Conservation (phyloP, 2,329 filamentous ascomycete genomes). For the Xylaria sp. region DNA sequence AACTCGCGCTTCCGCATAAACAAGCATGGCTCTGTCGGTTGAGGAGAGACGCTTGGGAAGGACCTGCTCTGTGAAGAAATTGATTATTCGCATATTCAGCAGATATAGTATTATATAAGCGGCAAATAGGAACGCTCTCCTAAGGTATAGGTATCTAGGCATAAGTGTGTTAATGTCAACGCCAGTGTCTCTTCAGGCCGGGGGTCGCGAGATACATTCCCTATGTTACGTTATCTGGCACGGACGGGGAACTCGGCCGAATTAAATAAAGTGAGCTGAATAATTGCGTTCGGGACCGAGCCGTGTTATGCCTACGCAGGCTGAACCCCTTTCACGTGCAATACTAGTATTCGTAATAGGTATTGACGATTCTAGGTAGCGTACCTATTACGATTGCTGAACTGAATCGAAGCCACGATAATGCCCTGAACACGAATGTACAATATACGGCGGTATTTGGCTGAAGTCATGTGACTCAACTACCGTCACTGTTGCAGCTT, state of each 20-base stretch:
- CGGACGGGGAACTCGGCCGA: conserved; percentile 8
- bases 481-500: too few species aligned
- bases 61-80: conserved; percentile 62
- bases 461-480: too few species aligned
- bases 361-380: too few species aligned
- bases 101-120: conserved; percentile 4
- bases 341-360: neutral
- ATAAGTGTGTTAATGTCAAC: neutral
- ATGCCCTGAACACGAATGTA: too few species aligned
- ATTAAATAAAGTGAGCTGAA: neutral
- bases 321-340: neutral
- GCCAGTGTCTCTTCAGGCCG: neutral
- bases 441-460: too few species aligned
- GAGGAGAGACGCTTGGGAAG: conserved; percentile 81
- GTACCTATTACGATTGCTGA: too few species aligned
- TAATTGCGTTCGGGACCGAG: conserved; percentile 4
- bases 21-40: conserved; percentile 88
- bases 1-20: conserved; percentile 91
- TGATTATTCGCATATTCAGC: neutral
- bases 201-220: neutral
- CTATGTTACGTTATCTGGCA: neutral
- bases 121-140: neutral
- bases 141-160: neutral
- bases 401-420: too few species aligned
- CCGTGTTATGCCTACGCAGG: neutral